Evolutionary conservation across 2,329 filamentous ascomycete species (phyloP), one percentile per base, ranked within the genome.

Genomic region (Pseudogymnoascus sp.): DNA sequence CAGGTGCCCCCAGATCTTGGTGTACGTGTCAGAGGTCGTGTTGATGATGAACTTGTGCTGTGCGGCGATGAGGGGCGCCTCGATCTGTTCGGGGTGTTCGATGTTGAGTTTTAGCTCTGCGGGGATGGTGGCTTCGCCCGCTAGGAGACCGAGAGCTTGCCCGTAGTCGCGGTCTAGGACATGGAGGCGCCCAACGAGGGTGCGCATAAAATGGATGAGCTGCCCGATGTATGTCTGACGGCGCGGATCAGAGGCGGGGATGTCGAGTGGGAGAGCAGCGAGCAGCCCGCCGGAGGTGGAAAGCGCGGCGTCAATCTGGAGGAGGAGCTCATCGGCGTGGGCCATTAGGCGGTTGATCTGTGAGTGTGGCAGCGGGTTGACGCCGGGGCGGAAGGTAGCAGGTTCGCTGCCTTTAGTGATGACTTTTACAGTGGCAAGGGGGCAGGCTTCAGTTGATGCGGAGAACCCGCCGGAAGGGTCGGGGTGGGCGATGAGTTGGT

Each of bases 271-370:
- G 1, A 86, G 76, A 6, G 86, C 73, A 16, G 80, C 78, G 45
- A 86, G 74, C 16, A 86, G 73, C 2, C 84, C 84, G 14, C 84
- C 84, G 37, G 81, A 80, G 26, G 78, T 75, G 47, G 78, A 77
- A 68, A 80, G 83, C 70, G 86, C 83, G 69, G 86, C 82, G 67
- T 86, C 84, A 5, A 86, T 77, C 1, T 81, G 76, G 73, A 86
- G 83, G 5, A 86, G 79, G 61, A 83, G 81, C 64, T 81, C 77
- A 69, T 86, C 86, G 65, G 83, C 83, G 70, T 86, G 84, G 74
- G 78, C 76, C 29, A 84, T 73, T 14, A 86, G 77, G 34, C 76
- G 77, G 16, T 60, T 40, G 10, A 60, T 40, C 8, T 40, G 31
- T 37, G 57, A 36, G 36, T 60, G 36, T 23, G 57, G 57, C 26